Base-by-base conservation (phyloP, 345 rosid species). In the Arabis alpina region DNA sequence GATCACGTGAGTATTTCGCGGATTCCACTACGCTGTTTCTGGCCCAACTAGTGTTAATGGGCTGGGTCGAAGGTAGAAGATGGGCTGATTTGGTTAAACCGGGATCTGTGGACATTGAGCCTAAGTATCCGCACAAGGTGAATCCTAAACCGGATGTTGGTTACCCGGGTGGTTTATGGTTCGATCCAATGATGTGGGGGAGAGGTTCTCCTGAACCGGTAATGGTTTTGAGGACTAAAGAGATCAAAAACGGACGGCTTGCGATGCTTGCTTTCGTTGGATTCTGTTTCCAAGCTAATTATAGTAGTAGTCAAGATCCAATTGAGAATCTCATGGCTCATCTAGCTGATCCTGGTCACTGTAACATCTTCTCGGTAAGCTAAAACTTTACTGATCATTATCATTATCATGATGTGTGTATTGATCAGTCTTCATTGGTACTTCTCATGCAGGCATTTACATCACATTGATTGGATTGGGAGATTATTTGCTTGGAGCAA, bases 311-410 rank as follows among this genome's bases (percentile, higher is more conserved):
- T 10, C 81, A 84, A 68, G 89, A 72, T 25, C 97, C 97, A 4
- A 57, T 88, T 41, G 90, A 88, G 43, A 93, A 93, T 76, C 81
- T 93, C 68, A 74, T 80, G 83, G 87, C 88, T 54, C 98, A 90
- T 83, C n/a, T 93, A 43, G 97, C 96, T 6, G 98, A 93, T 76
- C 98, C 98, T 57, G 97, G 98, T 68, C 98, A 93, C 54, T 83
- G 90, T 84, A 93, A 90, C 70, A 59, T 93, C 54, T 93, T 93
- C 70, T 90, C 97, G 49, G 97, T 93, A 88, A 28, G 61, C 55
- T 69, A 32, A 6, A 19, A 4, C 27, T 12, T 8, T 6, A 3
- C 40, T 63, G 5, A 28, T 56, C 14, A 63, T 48, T 4, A 37
- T 43, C 12, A 15, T 54, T 4, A 14, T 25, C 6, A 28, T 37